Percentiles rank a stretch among this genome's conserved stretches.
Conservation (phyloP, 129 eudicot species). For the Flaveria bidentis region DNA sequence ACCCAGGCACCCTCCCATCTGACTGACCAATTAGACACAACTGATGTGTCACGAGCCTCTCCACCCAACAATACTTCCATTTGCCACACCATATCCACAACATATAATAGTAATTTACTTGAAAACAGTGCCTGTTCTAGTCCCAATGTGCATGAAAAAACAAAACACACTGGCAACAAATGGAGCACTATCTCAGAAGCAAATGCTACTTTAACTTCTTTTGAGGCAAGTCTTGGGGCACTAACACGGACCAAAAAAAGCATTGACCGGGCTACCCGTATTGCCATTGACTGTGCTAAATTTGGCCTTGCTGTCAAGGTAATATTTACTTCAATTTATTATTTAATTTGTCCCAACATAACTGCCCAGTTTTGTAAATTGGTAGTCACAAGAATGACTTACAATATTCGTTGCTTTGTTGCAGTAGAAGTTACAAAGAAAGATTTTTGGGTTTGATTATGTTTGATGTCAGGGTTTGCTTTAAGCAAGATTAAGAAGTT, state of each 20-base stretch:
- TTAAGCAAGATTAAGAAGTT: background rate
- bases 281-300: constrained; percentile 94
- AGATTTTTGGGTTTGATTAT: background rate
- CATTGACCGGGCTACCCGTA: constrained; percentile 86
- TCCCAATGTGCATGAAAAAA: constrained; percentile 48
- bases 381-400: background rate
- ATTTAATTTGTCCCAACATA: background rate
- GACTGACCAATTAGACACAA: constrained; percentile 53
- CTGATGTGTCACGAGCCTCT: constrained; percentile 43
- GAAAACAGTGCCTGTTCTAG: constrained; percentile 52
- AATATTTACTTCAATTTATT: background rate
- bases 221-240: constrained; percentile 63
- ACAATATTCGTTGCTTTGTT: background rate
- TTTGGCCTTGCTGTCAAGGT: constrained; percentile 88
- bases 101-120: constrained; percentile 33
- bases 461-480: background rate
- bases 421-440: background rate
- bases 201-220: constrained; percentile 56
- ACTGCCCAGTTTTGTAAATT: background rate
- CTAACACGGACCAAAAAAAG: constrained; percentile 88
- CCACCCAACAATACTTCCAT: constrained; percentile 52
- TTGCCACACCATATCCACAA: constrained; percentile 32
- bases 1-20: constrained; percentile 57
- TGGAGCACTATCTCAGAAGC: constrained; percentile 61
- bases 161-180: constrained; percentile 44